Evolutionary conservation across 768 basidiomycete species (phyloP).

Genomic region (Boletus subparvulus): DNA sequence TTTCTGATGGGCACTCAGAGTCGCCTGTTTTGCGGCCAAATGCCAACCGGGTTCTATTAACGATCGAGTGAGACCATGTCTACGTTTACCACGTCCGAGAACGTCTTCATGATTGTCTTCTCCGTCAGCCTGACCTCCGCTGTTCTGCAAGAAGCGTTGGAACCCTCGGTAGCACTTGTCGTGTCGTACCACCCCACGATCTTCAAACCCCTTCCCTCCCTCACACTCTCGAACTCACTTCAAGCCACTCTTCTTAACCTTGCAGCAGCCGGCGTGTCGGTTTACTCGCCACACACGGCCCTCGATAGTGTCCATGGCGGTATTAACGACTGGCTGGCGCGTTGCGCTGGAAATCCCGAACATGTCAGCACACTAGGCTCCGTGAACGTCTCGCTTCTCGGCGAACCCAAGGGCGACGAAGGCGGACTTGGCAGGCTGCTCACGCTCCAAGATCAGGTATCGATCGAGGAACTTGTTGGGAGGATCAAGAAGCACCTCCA

Average conservation of each 20-base stretch:
- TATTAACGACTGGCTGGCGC: constrained; percentile 87
- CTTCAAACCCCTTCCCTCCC: constrained; percentile 68
- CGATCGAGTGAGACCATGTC: constrained; percentile 58
- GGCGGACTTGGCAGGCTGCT: constrained; percentile 73
- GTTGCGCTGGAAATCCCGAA: constrained; percentile 43
- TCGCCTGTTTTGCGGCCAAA: constrained; percentile 49
- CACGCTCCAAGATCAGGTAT: constrained; percentile 53
- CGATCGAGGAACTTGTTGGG: constrained; percentile 57
- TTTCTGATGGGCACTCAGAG: constrained; percentile 36
- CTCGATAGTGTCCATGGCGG: constrained; percentile 84
- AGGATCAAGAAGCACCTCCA: constrained; percentile 70
- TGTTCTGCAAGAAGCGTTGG: constrained; percentile 68
- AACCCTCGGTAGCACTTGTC: constrained; percentile 60
- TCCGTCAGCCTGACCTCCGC: constrained; percentile 64
- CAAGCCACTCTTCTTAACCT: constrained; percentile 80
- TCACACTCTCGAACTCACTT: constrained; percentile 77
- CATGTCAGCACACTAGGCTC: constrained; percentile 29
- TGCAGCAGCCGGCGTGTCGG: constrained; percentile 77
- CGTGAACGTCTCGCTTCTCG: constrained; percentile 34
- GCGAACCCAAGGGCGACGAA: constrained; percentile 43
- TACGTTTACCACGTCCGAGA: constrained; percentile 1
- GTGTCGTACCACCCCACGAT: constrained; percentile 86
- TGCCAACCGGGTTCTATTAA: constrained; percentile 55
- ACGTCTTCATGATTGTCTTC: constrained; percentile 21
- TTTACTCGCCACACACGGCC: constrained; percentile 87